A percentile compares a stretch with the other conserved stretches of the same genome.
Conservation (phyloP, 257 asterid species). For the Solanum piurae region DNA sequence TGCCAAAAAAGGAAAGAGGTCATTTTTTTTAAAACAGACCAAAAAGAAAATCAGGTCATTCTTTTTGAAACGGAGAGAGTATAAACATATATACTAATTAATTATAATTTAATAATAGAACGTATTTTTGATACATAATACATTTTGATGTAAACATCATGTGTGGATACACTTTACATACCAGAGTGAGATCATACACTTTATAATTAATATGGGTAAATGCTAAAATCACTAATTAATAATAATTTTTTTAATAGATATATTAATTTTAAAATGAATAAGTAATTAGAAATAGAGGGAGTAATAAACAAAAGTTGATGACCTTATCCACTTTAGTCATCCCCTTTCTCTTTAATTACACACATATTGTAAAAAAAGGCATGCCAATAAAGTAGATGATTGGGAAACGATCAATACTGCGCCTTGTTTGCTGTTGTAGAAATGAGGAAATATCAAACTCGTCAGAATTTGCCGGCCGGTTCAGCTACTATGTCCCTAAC, state of each 20-base stretch:
- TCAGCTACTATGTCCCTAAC: conserved; percentile 2
- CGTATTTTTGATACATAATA: not conserved
- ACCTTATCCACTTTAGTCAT: not conserved
- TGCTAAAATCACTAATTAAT: too few relatives aligned
- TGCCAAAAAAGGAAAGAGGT: too few relatives aligned
- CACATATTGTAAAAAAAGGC: not conserved
- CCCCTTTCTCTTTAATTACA: not conserved
- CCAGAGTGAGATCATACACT: not conserved
- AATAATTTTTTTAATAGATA: too few relatives aligned
- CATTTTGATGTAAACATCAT: not conserved
- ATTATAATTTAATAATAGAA: not conserved
- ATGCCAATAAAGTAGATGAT: not conserved
- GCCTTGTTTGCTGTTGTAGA: not conserved
- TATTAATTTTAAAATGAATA: too few relatives aligned
- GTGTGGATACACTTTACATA: not conserved
- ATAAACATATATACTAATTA: not conserved
- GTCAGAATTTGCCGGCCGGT: conserved; percentile 14
- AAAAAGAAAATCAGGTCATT: too few relatives aligned
- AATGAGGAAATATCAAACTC: conserved; percentile 11
- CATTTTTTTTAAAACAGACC: too few relatives aligned
- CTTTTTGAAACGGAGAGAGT: too few relatives aligned
- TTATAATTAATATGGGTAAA: too few relatives aligned
- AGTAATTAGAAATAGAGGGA: too few relatives aligned
- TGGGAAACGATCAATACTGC: not conserved
- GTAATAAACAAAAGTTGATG: not conserved